Evolutionary conservation across 805 yeast species (phyloP).

Genomic region (Torulaspora franciscae): DNA sequence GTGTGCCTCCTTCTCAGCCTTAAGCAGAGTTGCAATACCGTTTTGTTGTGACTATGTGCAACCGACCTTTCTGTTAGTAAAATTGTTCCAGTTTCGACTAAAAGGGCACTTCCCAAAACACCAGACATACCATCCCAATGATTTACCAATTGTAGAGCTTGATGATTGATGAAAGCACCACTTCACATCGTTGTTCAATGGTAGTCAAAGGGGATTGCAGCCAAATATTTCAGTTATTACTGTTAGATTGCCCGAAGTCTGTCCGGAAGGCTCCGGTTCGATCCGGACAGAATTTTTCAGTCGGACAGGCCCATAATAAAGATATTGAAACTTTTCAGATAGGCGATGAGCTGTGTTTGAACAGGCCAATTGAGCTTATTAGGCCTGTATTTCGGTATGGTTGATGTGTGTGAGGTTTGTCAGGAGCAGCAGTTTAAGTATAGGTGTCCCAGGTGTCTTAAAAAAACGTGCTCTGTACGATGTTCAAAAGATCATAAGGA

Average conservation of each 20-base stretch:
- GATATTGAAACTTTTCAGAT: constrained; percentile 3
- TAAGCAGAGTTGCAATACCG: constrained; percentile 37
- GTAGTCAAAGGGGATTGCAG: constrained; percentile 12
- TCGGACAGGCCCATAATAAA: not conserved
- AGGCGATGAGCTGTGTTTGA: constrained; percentile 4
- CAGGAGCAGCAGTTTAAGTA: constrained; percentile 47
- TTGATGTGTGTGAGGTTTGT: constrained; percentile 44
- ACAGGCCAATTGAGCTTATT: not conserved
- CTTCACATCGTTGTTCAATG: not conserved
- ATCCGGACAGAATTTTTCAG: not conserved
- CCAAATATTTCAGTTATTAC: constrained; percentile 6
- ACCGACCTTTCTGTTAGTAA: not conserved
- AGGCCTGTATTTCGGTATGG: constrained; percentile 6
- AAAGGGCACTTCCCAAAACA: not conserved
- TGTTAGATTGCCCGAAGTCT: constrained; percentile 2
- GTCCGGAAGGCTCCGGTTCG: constrained; percentile 1
- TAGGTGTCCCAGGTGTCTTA: constrained; percentile 73
- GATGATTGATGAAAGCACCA: not conserved
- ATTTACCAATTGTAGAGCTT: not conserved
- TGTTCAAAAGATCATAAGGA: constrained; percentile 72
- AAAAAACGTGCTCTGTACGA: constrained; percentile 59
- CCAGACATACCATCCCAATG: constrained; percentile 2
- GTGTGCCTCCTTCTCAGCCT: constrained; percentile 97
- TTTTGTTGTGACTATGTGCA: constrained; percentile 28
- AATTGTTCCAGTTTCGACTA: not conserved